Conservation (phyloP, 192 early-diverging fungal species). For the Glomus cerebriforme region DNA sequence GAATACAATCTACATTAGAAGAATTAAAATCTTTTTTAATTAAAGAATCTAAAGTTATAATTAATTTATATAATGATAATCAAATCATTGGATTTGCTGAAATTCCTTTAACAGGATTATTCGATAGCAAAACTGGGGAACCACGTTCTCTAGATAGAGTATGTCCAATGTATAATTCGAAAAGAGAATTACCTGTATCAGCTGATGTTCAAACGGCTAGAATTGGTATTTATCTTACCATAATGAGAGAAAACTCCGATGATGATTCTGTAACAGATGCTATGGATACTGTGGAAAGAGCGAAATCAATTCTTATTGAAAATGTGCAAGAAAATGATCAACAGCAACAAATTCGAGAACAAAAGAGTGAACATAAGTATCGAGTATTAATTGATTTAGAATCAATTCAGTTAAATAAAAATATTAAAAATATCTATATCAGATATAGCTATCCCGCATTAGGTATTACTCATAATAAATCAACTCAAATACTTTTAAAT, state of each 20-base stretch:
- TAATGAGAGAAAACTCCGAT: background rate
- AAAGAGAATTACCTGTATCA: slow-evolving; percentile 30
- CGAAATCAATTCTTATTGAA: background rate
- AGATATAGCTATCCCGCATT: slow-evolving; percentile 32
- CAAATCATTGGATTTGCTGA: slow-evolving; percentile 47
- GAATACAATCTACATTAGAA: slow-evolving; percentile 18
- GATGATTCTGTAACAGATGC: background rate
- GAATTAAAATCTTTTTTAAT: slow-evolving; percentile 24
- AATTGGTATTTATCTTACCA: slow-evolving; percentile 21
- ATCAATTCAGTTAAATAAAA: slow-evolving; percentile 20
- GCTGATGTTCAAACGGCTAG: slow-evolving; percentile 30
- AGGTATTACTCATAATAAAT: slow-evolving; percentile 27
- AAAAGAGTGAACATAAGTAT: slow-evolving; percentile 29
- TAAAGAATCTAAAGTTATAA: slow-evolving; percentile 34
- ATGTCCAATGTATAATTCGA: slow-evolving; percentile 33
- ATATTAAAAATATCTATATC: slow-evolving; percentile 25
- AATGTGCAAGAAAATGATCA: background rate
- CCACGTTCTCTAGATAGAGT: slow-evolving; percentile 33
- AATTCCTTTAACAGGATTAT: slow-evolving; percentile 42
- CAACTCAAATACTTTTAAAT: slow-evolving; percentile 5
- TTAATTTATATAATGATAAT: slow-evolving; percentile 44
- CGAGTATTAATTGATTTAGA: slow-evolving; percentile 27
- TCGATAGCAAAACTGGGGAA: slow-evolving; percentile 23
- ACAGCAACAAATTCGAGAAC: background rate
- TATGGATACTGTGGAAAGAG: background rate